Base-by-base conservation (phyloP, 2,329 filamentous ascomycete species). In the Penicillium sp. region DNA sequence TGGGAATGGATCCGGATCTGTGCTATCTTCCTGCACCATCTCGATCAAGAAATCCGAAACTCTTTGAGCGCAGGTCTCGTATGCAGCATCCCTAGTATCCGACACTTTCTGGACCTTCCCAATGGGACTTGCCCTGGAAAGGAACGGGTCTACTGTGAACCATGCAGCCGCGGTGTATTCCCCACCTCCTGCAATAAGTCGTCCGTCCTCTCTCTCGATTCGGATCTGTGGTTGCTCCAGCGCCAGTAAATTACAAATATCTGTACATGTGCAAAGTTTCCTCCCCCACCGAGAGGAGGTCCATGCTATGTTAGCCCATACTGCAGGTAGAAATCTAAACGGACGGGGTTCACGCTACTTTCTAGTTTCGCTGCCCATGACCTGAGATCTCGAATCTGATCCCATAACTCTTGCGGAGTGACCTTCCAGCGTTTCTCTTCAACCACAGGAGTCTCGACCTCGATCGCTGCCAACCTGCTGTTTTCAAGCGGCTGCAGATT, bases 41-140 rank as follows among this genome's bases (percentile, higher is more conserved):
- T 62, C 45, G 7, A 75, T 65, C 26, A 78, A 55, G 45, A 71
- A 74, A n/a, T 68, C 52, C 8, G 71, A 65, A 11, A 73, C 64
- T n/a, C 69, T 63, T 55, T 62, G 64, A 2, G 72, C 69, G 21
- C 73, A 76, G 0, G 61, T 48, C 49, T 73, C 67, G 17, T 66
- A 38, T 0, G 67, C 71, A 3, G 21, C 41, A 0, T 45, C 38
- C 7, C 59, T 49, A 2, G 64, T 64, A 4, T 60, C 62, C 8
- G 38, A 54, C 19, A 64, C 30, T 9, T 56, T 50, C 3, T 63
- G 61, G 1, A 68, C 58, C 13, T 68, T 44, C 21, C 68, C 67
- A 38, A 77, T 67, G 3, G 69, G 64, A n/a, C 75, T 72, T 1
- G 70, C 73, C 2, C 73, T 69, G 52, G 63, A 51, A 29, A 75